Evolutionary conservation across 2,329 filamentous ascomycete genomes (phyloP).

Genomic region (Fusarium sp.): DNA sequence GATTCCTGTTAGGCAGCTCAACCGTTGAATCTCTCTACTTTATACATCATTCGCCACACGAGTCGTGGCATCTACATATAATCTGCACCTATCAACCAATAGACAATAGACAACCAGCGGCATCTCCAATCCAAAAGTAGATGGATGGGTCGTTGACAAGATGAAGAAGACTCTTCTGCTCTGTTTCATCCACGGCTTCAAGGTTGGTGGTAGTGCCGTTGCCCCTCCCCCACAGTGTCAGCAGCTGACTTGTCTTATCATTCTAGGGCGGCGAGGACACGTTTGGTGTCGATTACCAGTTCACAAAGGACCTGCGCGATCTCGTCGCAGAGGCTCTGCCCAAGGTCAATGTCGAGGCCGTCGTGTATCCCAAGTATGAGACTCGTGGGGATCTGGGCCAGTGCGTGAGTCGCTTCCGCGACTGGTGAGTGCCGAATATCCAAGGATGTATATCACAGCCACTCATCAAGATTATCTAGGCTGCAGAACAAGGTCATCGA

Average conservation of each 20-base stretch:
- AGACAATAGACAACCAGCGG: not conserved
- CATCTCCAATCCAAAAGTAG: not conserved
- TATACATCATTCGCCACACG: slow-evolving; percentile 14
- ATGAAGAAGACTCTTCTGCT: slow-evolving; percentile 82
- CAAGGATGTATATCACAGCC: not conserved
- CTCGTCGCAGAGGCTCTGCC: slow-evolving; percentile 75
- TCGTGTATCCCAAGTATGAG: slow-evolving; percentile 85
- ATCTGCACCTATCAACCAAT: not conserved
- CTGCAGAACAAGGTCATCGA: slow-evolving; percentile 94
- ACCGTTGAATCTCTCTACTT: slow-evolving; percentile 6
- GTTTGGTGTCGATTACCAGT: slow-evolving; percentile 73
- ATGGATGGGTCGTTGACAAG: slow-evolving; percentile 27
- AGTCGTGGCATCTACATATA: not conserved
- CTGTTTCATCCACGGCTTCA: slow-evolving; percentile 91
- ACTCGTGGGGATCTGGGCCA: slow-evolving; percentile 81
- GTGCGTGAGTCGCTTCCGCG: slow-evolving; percentile 78
- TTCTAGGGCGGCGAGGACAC: slow-evolving; percentile 79
- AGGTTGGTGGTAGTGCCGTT: slow-evolving; percentile 59
- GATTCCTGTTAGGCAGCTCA: not conserved
- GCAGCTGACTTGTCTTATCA: slow-evolving; percentile 13
- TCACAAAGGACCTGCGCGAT: slow-evolving; percentile 77
- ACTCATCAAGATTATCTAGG: slow-evolving; percentile 58
- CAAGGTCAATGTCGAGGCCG: slow-evolving; percentile 72
- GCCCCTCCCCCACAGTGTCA: slow-evolving; percentile 16
- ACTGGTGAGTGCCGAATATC: slow-evolving; percentile 67